These are phyloP conservation scores for Anacardium occidentale DNA, from an alignment of 345 rosid species.

Conservation along the genomic window DNA sequence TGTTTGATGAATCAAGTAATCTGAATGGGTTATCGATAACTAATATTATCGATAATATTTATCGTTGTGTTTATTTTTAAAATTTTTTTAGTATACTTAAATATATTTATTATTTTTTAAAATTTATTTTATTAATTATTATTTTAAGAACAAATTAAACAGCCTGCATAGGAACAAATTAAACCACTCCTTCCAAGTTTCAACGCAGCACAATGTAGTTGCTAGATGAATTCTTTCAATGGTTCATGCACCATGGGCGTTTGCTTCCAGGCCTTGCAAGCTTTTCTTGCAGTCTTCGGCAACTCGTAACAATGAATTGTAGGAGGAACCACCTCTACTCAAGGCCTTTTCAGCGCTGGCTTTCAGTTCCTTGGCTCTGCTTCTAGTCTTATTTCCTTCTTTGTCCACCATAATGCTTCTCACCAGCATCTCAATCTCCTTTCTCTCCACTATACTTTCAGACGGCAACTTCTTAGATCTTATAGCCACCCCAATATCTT, in stretches of 20 bases:
- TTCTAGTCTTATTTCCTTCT: slow-evolving; percentile 35
- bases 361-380: slow-evolving; percentile 31
- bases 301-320: slow-evolving; percentile 15
- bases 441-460: slow-evolving; percentile 9
- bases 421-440: slow-evolving; percentile 22
- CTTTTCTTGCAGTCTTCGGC: slow-evolving; percentile 7
- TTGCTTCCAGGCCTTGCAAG: neutral
- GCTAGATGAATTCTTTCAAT: neutral
- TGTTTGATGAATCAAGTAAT: too few relatives aligned
- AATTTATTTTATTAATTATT: too few relatives aligned
- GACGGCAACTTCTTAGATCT: slow-evolving; percentile 4
- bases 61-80: too few relatives aligned
- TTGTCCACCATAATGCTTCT: slow-evolving; percentile 24
- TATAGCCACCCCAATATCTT: slow-evolving; percentile 26
- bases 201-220: neutral
- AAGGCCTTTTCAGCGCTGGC: slow-evolving; percentile 36
- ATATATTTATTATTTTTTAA: too few relatives aligned
- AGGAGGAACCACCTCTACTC: slow-evolving; percentile 26
- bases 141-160: too few relatives aligned
- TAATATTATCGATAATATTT: too few relatives aligned
- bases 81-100: too few relatives aligned
- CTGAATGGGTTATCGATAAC: too few relatives aligned
- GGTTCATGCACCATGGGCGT: slow-evolving; percentile 15
- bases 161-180: too few relatives aligned
- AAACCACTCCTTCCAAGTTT: neutral